A percentile compares a stretch with the other conserved stretches of the same genome.
Evolutionary conservation across 192 early-diverging fungal species (phyloP).

Genomic region (Coemansia reversa): DNA sequence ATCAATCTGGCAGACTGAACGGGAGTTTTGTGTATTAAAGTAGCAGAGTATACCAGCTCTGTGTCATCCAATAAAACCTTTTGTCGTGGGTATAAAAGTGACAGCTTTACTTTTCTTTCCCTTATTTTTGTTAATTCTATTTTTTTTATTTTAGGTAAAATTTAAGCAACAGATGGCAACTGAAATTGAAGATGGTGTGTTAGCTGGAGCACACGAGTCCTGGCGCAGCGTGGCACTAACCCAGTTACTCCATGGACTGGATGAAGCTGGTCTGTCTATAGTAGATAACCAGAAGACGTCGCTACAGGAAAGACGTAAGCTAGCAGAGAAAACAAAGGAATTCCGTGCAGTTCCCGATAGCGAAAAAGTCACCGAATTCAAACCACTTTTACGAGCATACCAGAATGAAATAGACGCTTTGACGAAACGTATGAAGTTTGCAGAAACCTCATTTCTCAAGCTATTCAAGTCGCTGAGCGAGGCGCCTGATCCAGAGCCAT

Average conservation of each 20-base stretch:
- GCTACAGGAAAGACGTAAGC: conserved; percentile 70
- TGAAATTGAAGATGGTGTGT: conserved; percentile 24
- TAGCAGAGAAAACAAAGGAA: conserved; percentile 88
- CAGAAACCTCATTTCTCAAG: conserved; percentile 78
- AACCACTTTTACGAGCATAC: conserved; percentile 76
- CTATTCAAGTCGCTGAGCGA: conserved; percentile 79
- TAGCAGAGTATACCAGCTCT: too few relatives aligned
- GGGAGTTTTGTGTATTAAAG: too few relatives aligned
- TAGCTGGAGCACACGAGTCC: conserved; percentile 47
- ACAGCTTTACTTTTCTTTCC: conserved; percentile 2
- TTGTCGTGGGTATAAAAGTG: not conserved
- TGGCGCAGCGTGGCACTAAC: conserved; percentile 64
- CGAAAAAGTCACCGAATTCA: conserved; percentile 76
- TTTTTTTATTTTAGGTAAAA: not conserved
- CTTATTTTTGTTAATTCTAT: conserved; percentile 3
- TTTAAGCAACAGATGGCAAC: conserved; percentile 1
- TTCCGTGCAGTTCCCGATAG: conserved; percentile 79
- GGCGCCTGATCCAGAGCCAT: conserved; percentile 78
- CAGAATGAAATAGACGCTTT: conserved; percentile 90
- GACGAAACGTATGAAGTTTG: conserved; percentile 78
- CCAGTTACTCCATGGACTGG: conserved; percentile 68
- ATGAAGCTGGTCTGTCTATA: conserved; percentile 72
- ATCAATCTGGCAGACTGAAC: conserved; percentile 23
- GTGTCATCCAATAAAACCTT: too few relatives aligned
- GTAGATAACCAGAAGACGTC: conserved; percentile 84